Conservation (phyloP, 2,329 filamentous ascomycete species). For the Fusarium sp. region DNA sequence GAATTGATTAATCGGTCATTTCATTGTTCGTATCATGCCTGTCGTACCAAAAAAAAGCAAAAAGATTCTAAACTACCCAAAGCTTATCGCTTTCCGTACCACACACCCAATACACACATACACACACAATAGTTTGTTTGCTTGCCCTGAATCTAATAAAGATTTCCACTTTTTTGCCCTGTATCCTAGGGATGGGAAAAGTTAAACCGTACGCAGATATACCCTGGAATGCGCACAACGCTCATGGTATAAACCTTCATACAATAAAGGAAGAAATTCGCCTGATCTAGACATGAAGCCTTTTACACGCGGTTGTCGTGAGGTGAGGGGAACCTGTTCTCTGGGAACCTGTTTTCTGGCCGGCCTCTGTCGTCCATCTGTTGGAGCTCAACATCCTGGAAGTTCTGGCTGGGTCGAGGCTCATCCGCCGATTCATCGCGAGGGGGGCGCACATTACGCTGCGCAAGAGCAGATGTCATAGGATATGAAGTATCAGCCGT, state of each 20-base stretch:
- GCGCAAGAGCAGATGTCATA: constrained; percentile 37
- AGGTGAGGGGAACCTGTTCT: constrained; percentile 25
- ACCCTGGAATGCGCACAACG: constrained; percentile 1
- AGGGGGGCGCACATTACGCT: constrained; percentile 33
- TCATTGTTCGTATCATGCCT: constrained; percentile 35
- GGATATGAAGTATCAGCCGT: constrained; percentile 46
- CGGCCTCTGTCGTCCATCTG: constrained; percentile 34
- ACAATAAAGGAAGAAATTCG: not conserved
- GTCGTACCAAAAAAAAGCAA: constrained; percentile 27
- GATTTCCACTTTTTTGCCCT: not conserved
- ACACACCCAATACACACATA: constrained; percentile 13
- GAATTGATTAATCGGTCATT: constrained; percentile 18
- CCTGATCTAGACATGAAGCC: not conserved
- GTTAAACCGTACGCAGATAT: constrained; percentile 10
- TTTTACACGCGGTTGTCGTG: constrained; percentile 11
- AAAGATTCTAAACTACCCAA: constrained; percentile 27
- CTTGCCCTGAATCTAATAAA: not conserved
- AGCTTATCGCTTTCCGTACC: constrained; percentile 18
- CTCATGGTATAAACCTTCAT: not conserved
- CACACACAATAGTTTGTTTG: not conserved
- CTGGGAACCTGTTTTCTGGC: constrained; percentile 25
- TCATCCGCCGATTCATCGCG: constrained; percentile 18
- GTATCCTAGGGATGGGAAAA: constrained; percentile 1
- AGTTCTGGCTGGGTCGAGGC: constrained; percentile 34
- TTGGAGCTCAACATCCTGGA: constrained; percentile 50